These are phyloP conservation scores for Cephaloascus fragrans DNA, from an alignment of 805 yeast species.

Conservation along the genomic window DNA sequence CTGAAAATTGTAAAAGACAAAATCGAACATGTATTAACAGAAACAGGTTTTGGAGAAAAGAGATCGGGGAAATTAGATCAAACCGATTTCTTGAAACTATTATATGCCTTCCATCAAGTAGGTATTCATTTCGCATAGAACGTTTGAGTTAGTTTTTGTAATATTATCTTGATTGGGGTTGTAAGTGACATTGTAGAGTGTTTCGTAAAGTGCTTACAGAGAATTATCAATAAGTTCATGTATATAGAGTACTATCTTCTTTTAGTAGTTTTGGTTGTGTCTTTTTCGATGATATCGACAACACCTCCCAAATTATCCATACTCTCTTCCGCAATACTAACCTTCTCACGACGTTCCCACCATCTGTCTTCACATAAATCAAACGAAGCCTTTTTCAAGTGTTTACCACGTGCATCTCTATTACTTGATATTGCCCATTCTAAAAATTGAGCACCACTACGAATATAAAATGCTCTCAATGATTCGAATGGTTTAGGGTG, in stretches of 20 bases:
- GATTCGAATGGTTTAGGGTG: conserved; percentile 92
- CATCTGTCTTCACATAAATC: conserved; percentile 90
- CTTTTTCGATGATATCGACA: conserved; percentile 77
- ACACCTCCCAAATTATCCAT: conserved; percentile 88
- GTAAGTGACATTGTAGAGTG: too few species aligned
- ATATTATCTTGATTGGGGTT: not conserved
- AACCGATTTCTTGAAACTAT: conserved; percentile 77
- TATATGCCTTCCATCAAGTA: conserved; percentile 92
- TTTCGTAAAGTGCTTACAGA: too few species aligned
- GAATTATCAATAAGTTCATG: too few species aligned
- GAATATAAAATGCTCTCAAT: conserved; percentile 72
- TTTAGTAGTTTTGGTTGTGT: conserved; percentile 31
- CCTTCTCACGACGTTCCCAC: conserved; percentile 97
- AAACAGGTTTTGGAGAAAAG: conserved; percentile 74
- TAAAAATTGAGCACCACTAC: conserved; percentile 79
- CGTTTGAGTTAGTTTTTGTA: conserved; percentile 19
- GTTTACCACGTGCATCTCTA: conserved; percentile 80
- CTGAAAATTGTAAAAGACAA: conserved; percentile 50
- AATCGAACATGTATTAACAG: conserved; percentile 62
- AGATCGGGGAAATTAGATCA: conserved; percentile 95
- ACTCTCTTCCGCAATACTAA: conserved; percentile 80
- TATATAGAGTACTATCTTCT: conserved; percentile 40
- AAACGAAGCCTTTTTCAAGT: conserved; percentile 79
- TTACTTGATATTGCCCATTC: conserved; percentile 91
- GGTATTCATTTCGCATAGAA: conserved; percentile 98